Percentiles rank a stretch among this genome's conserved stretches.
These are phyloP conservation scores for Cucurbita ficifolia DNA, from an alignment of 306 rosid species.

Conservation along the genomic window DNA sequence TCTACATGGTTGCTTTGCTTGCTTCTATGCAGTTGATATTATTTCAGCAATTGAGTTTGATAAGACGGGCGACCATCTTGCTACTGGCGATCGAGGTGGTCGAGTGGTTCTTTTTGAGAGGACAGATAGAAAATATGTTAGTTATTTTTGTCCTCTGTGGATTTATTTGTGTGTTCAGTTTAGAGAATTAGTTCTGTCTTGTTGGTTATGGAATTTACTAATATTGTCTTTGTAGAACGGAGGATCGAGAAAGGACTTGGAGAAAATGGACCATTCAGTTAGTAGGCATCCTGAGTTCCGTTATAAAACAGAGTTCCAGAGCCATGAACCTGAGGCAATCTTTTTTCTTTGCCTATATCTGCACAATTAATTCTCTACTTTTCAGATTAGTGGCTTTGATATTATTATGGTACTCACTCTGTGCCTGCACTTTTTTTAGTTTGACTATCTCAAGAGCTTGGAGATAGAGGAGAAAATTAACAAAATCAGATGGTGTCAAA, in stretches of 20 bases:
- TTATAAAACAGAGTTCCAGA: constrained; percentile 97
- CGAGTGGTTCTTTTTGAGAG: constrained; percentile 99
- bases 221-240: constrained; percentile 32
- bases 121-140: constrained; percentile 80
- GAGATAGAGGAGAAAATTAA: constrained; percentile 99
- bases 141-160: constrained; percentile 14
- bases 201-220: neutral
- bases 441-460: constrained; percentile 98
- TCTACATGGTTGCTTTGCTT: constrained; percentile 11
- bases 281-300: constrained; percentile 96
- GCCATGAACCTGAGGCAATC: constrained; percentile 94
- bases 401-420: constrained; percentile 4
- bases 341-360: constrained; percentile 5
- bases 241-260: constrained; percentile 75
- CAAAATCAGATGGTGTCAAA: constrained; percentile 99
- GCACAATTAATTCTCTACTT: neutral
- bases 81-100: constrained; percentile 99
- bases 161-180: constrained; percentile 4
- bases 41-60: constrained; percentile 98
- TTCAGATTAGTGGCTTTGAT: constrained; percentile 2
- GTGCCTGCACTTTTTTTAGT: constrained; percentile 32
- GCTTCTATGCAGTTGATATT: constrained; percentile 70
- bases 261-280: constrained; percentile 62
- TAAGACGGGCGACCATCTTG: constrained; percentile 90
- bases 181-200: constrained; percentile 9